Conservation (phyloP, 257 asterid genomes). For the Solanum appendiculatum region DNA sequence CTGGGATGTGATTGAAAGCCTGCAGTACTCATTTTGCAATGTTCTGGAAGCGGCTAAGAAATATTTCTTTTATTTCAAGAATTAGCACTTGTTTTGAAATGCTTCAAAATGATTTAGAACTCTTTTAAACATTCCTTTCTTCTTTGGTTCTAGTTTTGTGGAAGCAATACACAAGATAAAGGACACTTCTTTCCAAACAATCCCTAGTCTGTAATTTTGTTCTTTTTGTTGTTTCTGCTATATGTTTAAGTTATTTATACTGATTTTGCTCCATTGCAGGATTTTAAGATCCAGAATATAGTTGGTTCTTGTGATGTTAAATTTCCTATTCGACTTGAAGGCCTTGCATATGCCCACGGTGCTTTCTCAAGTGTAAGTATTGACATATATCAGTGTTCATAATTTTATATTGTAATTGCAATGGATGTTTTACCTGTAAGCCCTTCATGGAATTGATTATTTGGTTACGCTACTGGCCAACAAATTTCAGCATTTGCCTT, state of each 20-base stretch:
- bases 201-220: neutral
- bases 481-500: neutral
- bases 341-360: constrained; percentile 73
- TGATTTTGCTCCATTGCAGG: constrained; percentile 19
- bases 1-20: neutral
- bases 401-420: neutral
- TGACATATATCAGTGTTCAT: neutral
- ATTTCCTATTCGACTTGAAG: constrained; percentile 69
- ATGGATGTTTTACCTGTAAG: neutral
- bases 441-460: neutral
- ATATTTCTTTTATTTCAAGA: neutral
- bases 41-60: neutral
- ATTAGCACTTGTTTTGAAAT: neutral
- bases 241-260: neutral
- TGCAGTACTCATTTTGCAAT: neutral
- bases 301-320: constrained; percentile 76
- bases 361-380: constrained; percentile 67
- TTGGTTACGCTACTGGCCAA: neutral
- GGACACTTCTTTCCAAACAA: neutral
- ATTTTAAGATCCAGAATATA: constrained; percentile 75
- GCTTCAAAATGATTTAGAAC: neutral
- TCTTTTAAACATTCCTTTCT: neutral
- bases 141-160: neutral
- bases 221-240: neutral
- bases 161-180: neutral